Percentiles rank a stretch among this genome's conserved stretches.
phyloP scores from a whole-genome alignment of 2,329 filamentous ascomycete genomes.

The Dactylellina leptospora region DNA sequence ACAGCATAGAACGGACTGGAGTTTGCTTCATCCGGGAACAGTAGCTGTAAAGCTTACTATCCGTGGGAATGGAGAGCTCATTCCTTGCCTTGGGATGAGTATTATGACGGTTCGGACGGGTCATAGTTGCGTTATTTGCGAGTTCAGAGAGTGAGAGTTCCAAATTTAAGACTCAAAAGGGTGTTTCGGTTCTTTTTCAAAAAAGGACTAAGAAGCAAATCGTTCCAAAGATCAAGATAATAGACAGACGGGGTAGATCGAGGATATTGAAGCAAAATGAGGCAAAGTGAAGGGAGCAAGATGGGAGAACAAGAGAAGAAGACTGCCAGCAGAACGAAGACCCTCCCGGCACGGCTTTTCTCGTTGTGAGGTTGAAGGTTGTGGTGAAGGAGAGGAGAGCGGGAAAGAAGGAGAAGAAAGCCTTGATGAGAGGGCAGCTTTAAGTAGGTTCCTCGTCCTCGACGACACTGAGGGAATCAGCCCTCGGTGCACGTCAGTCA shows the following conservation, averaged over 20 bases:
- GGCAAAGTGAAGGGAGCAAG: not conserved
- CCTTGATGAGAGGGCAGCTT: slow-evolving; percentile 4
- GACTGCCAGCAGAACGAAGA: slow-evolving; percentile 3
- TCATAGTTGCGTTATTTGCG: slow-evolving; percentile 17
- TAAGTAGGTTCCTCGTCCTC: slow-evolving; percentile 24
- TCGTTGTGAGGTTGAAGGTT: slow-evolving; percentile 9
- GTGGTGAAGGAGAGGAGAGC: slow-evolving; percentile 8
- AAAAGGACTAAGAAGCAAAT: slow-evolving; percentile 8
- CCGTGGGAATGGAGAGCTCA: slow-evolving; percentile 24
- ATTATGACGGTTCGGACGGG: slow-evolving; percentile 23
- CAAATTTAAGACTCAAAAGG: not conserved
- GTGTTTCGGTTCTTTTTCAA: no score
- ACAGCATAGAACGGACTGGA: slow-evolving; percentile 46
- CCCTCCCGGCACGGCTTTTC: not conserved
- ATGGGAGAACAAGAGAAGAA: not conserved
- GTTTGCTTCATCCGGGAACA: slow-evolving; percentile 49
- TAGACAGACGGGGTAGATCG: not conserved
- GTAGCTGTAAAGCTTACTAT: slow-evolving; percentile 41
- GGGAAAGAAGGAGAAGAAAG: not conserved
- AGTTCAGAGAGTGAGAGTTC: not conserved
- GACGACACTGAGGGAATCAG: slow-evolving; percentile 12
- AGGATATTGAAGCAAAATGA: not conserved
- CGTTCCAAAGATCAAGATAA: not conserved
- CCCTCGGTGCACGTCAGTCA: slow-evolving; percentile 5
- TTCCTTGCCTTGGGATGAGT: not conserved